Conservation (phyloP, 805 yeast species). For the Sungouiella thailandica region DNA sequence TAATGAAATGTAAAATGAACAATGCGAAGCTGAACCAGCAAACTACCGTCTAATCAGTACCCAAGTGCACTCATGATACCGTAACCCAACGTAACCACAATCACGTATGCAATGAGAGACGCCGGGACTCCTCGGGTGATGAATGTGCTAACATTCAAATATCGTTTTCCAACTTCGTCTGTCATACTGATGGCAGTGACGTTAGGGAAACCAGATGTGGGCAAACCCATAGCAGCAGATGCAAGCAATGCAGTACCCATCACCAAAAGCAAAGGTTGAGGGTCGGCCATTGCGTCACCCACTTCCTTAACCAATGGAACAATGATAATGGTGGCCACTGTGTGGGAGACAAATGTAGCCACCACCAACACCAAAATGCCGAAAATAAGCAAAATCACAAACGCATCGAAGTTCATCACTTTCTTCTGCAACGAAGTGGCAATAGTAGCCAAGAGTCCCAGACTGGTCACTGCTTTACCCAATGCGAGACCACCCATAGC, state of each 20-base stretch:
- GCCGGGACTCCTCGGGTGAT: conserved; percentile 41
- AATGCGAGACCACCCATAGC: conserved; percentile 98
- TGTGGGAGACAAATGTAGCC: conserved; percentile 42
- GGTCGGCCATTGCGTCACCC: conserved; percentile 32
- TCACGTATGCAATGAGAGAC: conserved; percentile 31
- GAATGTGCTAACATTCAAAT: conserved; percentile 37
- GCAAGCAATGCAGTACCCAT: conserved; percentile 40
- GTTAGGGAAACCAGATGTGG: conserved; percentile 42
- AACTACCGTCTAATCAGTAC: not conserved
- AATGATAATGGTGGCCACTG: conserved; percentile 40
- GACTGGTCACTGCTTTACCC: conserved; percentile 91
- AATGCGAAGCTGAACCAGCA: not conserved
- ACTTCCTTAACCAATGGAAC: conserved; percentile 39
- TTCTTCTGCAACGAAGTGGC: conserved; percentile 63
- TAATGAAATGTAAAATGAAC: not conserved
- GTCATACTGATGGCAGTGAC: conserved; percentile 42
- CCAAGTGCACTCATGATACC: conserved; percentile 28
- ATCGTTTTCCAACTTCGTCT: conserved; percentile 37
- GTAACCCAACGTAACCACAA: conserved; percentile 35
- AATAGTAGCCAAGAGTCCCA: conserved; percentile 77
- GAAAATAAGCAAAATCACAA: conserved; percentile 69
- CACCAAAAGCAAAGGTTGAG: conserved; percentile 35
- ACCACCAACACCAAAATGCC: conserved; percentile 36
- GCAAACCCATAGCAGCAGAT: conserved; percentile 43
- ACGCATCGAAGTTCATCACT: conserved; percentile 65